phyloP scores from a whole-genome alignment of 2,329 filamentous ascomycete species.

The Aspergillus tamarii region DNA sequence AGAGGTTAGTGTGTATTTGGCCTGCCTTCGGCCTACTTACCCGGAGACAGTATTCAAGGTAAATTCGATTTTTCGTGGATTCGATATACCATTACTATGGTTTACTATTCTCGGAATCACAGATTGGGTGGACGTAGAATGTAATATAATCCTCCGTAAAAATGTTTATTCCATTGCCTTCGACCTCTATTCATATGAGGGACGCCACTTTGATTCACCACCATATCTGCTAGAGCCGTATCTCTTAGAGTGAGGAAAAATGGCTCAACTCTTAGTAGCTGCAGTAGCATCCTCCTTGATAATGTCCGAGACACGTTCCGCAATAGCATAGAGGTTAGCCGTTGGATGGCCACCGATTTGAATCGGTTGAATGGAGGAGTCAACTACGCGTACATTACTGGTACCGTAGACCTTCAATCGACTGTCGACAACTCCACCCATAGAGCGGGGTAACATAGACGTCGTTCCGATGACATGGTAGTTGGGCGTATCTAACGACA shows the following conservation, averaged over 20 bases:
- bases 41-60: too few relatives aligned
- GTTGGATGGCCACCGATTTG: conserved; percentile 32
- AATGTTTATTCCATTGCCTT: too few relatives aligned
- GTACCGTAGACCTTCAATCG: conserved; percentile 38
- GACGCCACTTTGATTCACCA: too few relatives aligned
- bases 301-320: conserved; percentile 19
- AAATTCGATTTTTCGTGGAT: too few relatives aligned
- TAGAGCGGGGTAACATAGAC: conserved; percentile 36
- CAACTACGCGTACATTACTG: conserved; percentile 35
- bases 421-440: conserved; percentile 38
- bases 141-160: too few relatives aligned
- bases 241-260: neutral
- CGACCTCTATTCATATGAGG: neutral
- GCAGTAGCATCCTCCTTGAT: neutral
- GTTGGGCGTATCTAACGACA: conserved; percentile 26
- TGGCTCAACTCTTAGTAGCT: neutral
- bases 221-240: too few relatives aligned
- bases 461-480: conserved; percentile 35
- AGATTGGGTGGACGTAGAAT: too few relatives aligned
- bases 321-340: conserved; percentile 35
- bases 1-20: too few relatives aligned
- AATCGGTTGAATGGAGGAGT: conserved; percentile 36
- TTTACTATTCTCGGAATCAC: too few relatives aligned
- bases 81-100: too few relatives aligned
- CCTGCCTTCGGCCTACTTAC: too few relatives aligned